phyloP scores from a whole-genome alignment of 2,329 filamentous ascomycete species.

The Blumeriella jaapii region DNA sequence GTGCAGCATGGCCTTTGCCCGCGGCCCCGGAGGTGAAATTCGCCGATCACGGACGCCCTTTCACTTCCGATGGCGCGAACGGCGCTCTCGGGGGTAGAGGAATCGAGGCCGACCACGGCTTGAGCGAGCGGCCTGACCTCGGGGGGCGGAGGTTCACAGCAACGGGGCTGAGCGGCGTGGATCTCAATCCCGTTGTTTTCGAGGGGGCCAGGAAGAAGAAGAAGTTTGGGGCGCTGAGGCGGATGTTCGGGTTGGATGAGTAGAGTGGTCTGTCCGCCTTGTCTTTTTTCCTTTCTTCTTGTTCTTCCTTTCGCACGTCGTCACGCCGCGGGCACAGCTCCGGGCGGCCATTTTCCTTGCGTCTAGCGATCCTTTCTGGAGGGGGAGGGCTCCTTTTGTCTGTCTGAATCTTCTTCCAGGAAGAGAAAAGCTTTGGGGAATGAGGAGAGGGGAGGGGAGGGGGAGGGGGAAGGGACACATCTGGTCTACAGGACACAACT shows the following conservation, averaged over 20 bases:
- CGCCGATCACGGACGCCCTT: constrained; percentile 25
- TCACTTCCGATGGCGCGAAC: constrained; percentile 16
- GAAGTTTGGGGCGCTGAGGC: constrained; percentile 55
- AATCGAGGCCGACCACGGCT: constrained; percentile 1
- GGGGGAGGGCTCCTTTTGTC: too few species aligned
- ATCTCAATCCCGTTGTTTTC: constrained; percentile 9
- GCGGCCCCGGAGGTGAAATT: constrained; percentile 27
- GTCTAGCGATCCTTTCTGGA: too few species aligned
- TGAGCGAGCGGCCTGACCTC: constrained; percentile 13
- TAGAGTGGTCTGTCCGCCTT: constrained; percentile 20
- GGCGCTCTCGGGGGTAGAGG: constrained; percentile 4
- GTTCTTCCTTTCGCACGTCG: background rate
- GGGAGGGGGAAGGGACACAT: too few species aligned
- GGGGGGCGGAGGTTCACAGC: constrained; percentile 20
- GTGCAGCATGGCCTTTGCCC: constrained; percentile 39
- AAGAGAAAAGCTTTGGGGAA: too few species aligned
- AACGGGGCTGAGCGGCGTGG: constrained; percentile 17
- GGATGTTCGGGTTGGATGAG: constrained; percentile 50
- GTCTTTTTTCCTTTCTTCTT: background rate
- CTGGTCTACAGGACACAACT: too few species aligned
- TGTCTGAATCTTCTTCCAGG: too few species aligned
- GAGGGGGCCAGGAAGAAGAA: constrained; percentile 42
- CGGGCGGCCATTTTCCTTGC: too few species aligned
- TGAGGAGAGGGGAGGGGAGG: too few species aligned
- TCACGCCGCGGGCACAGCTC: too few species aligned